phyloP scores from a whole-genome alignment of 371 early-diverging fungal genomes.

The Syncephalastrum contaminatum region DNA sequence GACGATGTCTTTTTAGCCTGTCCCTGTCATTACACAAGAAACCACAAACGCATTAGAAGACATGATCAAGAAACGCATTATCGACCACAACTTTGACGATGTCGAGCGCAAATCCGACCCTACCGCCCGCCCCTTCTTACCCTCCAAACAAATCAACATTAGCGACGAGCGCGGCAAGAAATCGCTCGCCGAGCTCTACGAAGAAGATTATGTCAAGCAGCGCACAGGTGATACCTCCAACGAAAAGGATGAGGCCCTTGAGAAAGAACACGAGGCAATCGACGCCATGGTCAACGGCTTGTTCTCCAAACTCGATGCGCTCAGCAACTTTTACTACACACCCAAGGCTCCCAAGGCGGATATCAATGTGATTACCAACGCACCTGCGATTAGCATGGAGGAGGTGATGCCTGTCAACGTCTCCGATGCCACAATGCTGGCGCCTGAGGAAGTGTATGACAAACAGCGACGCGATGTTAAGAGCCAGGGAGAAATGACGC shows the following conservation, averaged over 20 bases:
- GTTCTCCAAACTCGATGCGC: conserved; percentile 82
- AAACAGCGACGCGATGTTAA: conserved; percentile 64
- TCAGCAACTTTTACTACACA: conserved; percentile 91
- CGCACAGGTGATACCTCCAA: conserved; percentile 58
- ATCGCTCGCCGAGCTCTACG: conserved; percentile 90
- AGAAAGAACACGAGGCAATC: conserved; percentile 81
- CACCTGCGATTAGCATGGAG: conserved; percentile 92
- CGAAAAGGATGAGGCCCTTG: conserved; percentile 71
- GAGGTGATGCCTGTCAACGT: conserved; percentile 92
- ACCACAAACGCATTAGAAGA: conserved; percentile 87
- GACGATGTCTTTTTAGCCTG: conserved; percentile 61
- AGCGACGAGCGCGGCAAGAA: conserved; percentile 82
- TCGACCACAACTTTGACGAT: conserved; percentile 84
- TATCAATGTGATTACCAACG: conserved; percentile 75
- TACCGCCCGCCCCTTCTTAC: conserved; percentile 70
- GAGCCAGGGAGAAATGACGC: conserved; percentile 72
- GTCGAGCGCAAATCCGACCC: conserved; percentile 84
- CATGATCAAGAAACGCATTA: conserved; percentile 89
- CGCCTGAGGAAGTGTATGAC: conserved; percentile 90
- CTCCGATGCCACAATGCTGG: conserved; percentile 77
- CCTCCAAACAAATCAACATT: conserved; percentile 77
- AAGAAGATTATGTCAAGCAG: conserved; percentile 81
- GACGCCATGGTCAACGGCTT: conserved; percentile 70
- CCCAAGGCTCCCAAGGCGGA: conserved; percentile 79
- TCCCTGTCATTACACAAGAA: conserved; percentile 94